A percentile compares a stretch with the other conserved stretches of the same genome.
Evolutionary conservation across 306 rosid genomes (phyloP).

Genomic region (Neltuma alba): DNA sequence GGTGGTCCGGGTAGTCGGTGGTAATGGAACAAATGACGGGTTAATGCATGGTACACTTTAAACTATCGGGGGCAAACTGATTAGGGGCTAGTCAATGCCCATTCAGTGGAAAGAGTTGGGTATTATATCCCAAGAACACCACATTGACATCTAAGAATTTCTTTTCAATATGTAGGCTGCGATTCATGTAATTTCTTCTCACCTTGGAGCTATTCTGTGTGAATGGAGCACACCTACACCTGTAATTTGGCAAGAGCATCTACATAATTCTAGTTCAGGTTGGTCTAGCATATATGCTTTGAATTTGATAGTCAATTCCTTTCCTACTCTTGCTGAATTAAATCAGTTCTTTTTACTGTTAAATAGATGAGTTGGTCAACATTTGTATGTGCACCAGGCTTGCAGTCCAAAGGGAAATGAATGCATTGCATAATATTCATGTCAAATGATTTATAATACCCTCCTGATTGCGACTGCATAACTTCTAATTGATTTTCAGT

Average conservation of each 20-base stretch:
- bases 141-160: conserved; percentile 8
- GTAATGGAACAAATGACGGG: background rate
- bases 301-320: background rate
- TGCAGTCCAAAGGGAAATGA: conserved; percentile 28
- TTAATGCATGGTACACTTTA: background rate
- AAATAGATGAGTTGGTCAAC: conserved; percentile 23
- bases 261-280: conserved; percentile 77
- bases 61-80: background rate
- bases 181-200: conserved; percentile 73
- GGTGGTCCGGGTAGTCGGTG: background rate
- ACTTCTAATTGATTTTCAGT: conserved; percentile 52
- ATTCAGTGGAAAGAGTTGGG: too few species aligned
- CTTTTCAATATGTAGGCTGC: conserved; percentile 61
- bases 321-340: conserved; percentile 18
- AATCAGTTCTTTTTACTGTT: conserved; percentile 18
- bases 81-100: background rate
- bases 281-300: conserved; percentile 28
- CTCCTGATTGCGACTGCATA: conserved; percentile 28
- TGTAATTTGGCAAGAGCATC: conserved; percentile 86
- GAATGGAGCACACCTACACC: conserved; percentile 98
- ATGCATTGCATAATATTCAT: background rate
- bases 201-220: conserved; percentile 67
- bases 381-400: conserved; percentile 11
- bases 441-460: conserved; percentile 13
- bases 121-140: background rate